Conservation (phyloP, 768 basidiomycete species). For the Hericium alpestre region DNA sequence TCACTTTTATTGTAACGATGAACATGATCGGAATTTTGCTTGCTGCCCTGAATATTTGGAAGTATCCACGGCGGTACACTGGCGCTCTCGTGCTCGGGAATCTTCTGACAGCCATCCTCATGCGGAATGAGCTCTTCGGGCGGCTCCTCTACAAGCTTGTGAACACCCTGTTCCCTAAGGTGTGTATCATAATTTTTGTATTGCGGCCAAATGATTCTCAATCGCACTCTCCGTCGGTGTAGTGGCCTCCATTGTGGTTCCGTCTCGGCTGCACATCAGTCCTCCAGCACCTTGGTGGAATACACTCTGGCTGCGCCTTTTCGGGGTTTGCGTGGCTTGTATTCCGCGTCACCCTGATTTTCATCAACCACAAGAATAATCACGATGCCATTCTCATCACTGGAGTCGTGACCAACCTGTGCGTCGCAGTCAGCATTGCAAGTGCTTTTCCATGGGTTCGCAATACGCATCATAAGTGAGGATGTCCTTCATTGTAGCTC, state of each 20-base stretch:
- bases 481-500: not conserved
- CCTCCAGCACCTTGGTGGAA: constrained; percentile 59
- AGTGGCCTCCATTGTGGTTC: constrained; percentile 34
- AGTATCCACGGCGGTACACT: constrained; percentile 26
- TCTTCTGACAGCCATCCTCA: constrained; percentile 28
- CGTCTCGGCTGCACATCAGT: constrained; percentile 27
- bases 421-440: constrained; percentile 46
- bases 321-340: constrained; percentile 65
- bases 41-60: constrained; percentile 22
- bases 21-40: constrained; percentile 24
- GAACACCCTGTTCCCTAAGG: constrained; percentile 29
- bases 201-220: not conserved
- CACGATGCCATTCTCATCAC: constrained; percentile 49
- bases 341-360: constrained; percentile 49
- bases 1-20: constrained; percentile 21
- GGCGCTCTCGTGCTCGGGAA: constrained; percentile 32
- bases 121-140: constrained; percentile 33
- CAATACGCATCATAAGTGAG: constrained; percentile 73
- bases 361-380: constrained; percentile 35
- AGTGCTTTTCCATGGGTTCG: constrained; percentile 74
- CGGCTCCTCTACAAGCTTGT: constrained; percentile 26
- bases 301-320: constrained; percentile 66
- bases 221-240: not conserved
- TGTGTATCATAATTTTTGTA: constrained; percentile 3
- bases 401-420: constrained; percentile 48